Evolutionary conservation across 2,329 filamentous ascomycete genomes (phyloP).

Genomic region (Cucurbitaria berberidis): DNA sequence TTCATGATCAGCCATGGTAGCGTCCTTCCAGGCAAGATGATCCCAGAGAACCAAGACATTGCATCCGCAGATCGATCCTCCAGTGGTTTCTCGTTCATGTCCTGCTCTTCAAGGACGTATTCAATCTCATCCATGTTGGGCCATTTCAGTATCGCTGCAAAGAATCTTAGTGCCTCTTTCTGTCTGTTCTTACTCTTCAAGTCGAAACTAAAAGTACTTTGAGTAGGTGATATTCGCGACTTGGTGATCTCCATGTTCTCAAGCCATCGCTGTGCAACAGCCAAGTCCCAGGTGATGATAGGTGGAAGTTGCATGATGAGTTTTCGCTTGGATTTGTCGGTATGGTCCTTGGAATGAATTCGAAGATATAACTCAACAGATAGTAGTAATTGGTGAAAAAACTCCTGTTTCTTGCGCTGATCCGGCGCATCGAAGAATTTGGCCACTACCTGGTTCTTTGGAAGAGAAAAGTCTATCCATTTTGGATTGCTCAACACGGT

Average conservation of each 20-base stretch:
- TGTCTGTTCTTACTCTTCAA: constrained; percentile 71
- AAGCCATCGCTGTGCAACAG: constrained; percentile 74
- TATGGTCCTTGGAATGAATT: constrained; percentile 68
- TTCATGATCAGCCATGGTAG: constrained; percentile 81
- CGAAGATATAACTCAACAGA: constrained; percentile 74
- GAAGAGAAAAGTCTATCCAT: constrained; percentile 76
- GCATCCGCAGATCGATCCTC: constrained; percentile 73
- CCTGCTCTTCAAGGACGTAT: constrained; percentile 65
- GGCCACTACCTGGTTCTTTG: constrained; percentile 74
- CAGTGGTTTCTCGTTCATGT: constrained; percentile 53
- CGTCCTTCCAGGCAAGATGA: constrained; percentile 72
- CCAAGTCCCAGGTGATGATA: constrained; percentile 74
- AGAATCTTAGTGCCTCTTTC: constrained; percentile 70
- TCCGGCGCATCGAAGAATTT: constrained; percentile 70
- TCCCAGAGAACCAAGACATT: constrained; percentile 78
- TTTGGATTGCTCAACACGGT: constrained; percentile 70
- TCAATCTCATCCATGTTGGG: constrained; percentile 72
- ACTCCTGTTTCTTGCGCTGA: constrained; percentile 65
- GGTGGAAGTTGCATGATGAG: constrained; percentile 70
- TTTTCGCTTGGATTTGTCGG: constrained; percentile 68
- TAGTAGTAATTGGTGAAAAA: constrained; percentile 79
- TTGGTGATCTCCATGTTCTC: constrained; percentile 72
- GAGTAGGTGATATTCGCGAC: constrained; percentile 55
- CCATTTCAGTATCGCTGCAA: constrained; percentile 77
- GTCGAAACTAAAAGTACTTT: constrained; percentile 63